Base-by-base conservation (phyloP, 352 stramenopile species). In the Phytophthora aleatoria region DNA sequence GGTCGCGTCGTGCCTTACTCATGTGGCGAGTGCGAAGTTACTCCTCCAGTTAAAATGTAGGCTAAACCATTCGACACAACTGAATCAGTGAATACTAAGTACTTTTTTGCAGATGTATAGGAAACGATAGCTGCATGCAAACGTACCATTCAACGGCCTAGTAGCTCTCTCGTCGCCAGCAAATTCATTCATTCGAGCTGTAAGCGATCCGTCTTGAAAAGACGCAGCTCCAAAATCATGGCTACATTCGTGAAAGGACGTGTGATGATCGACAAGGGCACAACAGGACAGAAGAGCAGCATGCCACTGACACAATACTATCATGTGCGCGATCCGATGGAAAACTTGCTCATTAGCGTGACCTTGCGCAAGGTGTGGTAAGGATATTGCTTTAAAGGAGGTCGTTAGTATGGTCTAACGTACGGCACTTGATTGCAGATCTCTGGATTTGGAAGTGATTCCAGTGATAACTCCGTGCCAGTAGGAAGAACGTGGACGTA, bases 321-420 rank as follows among this genome's bases (percentile, higher is more conserved):
- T 61, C 83, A 91, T 76, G 84, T 85, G 44, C 77, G 76, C 61
- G 82, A 90, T 57, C 81, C 85, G 9, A 90, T 93, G 59, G 81
- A 89, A 62, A 87, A 91, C 52, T 59, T 93, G 13, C 68, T 65
- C 43, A 43, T 93, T 31, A 64, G 67, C 15, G 79, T 91, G 24
- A 80, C 71, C 2, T 69, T 86, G 20, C 81, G 82, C 43, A 91
- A 93, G 81, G 85, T 88, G 28, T 9, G 33, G 48, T 28, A 48
- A 47, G 27, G 28, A 41, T 11, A 43, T 44, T 4, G 4, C 44
- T 43, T 64, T 48, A 8, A 48, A 47, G 24, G 30, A 20, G 13
- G 2, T n/a, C n/a, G 5, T 20, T 30, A 26, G n/a, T 4, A 43
- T 28, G 7, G 5, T 24, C 12, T 39, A 30, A n/a, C 15, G 5